phyloP scores from a whole-genome alignment of 2,329 filamentous ascomycete genomes.

The Clarireedia monteithiana region DNA sequence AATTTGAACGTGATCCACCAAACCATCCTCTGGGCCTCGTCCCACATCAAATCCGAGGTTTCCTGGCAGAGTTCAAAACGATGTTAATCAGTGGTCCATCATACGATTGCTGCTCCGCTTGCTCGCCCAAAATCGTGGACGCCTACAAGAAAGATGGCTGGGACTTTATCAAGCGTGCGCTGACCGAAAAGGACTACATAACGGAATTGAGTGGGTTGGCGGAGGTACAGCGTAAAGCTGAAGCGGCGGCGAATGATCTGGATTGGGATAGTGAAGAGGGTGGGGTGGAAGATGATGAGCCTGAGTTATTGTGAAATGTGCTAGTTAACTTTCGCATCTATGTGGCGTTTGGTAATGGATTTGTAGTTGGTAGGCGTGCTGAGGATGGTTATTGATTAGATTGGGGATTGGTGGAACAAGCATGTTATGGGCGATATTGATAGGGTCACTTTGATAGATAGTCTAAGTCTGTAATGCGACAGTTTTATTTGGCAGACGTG shows the following conservation, averaged over 20 bases:
- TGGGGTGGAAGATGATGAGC: constrained; percentile 46
- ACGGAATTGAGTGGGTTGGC: constrained; percentile 67
- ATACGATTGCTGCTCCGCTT: constrained; percentile 77
- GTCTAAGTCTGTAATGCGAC: too few relatives aligned
- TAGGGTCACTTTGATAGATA: background rate
- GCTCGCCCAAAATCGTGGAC: constrained; percentile 60
- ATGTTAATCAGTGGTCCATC: constrained; percentile 65
- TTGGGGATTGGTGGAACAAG: background rate
- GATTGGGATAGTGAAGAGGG: constrained; percentile 54
- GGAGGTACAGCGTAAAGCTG: constrained; percentile 58
- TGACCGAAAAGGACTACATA: constrained; percentile 71
- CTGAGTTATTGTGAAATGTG: constrained; percentile 23
- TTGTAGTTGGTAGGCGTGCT: background rate
- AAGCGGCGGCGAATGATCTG: constrained; percentile 40
- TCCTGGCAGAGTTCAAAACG: constrained; percentile 66
- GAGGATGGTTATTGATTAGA: background rate
- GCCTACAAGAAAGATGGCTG: constrained; percentile 63
- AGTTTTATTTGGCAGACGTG: too few relatives aligned
- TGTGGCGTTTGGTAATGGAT: constrained; percentile 1
- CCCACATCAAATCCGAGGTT: constrained; percentile 75
- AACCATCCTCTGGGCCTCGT: constrained; percentile 60
- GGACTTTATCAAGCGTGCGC: constrained; percentile 67
- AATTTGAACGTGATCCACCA: constrained; percentile 47
- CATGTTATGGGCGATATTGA: background rate
- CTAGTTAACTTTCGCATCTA: background rate